A percentile compares a stretch with the other conserved stretches of the same genome.
phyloP scores from a whole-genome alignment of 2,329 filamentous ascomycete genomes.

The Samsoniella hepiali region DNA sequence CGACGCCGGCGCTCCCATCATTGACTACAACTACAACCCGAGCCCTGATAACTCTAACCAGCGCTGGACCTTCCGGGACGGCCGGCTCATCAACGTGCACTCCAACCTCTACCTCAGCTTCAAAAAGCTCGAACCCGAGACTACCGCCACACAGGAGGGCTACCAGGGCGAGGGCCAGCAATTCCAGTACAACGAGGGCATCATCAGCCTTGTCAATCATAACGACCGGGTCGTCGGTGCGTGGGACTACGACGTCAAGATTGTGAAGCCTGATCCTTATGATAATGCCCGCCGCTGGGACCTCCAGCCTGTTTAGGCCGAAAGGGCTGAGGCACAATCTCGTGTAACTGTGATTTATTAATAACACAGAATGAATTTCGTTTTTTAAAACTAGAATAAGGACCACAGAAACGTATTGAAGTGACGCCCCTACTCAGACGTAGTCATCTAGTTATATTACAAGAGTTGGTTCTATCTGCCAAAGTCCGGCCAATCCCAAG shows the following conservation, averaged over 20 bases:
- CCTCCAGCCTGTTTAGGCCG: not conserved
- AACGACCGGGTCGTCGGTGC: not conserved
- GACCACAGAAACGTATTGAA: too few relatives aligned
- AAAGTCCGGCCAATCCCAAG: not conserved
- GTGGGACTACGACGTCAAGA: not conserved
- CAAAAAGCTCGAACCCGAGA: not conserved
- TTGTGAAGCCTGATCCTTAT: not conserved
- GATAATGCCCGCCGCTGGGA: not conserved
- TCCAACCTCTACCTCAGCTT: not conserved
- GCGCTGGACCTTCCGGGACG: accelerated
- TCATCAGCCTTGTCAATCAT: not conserved
- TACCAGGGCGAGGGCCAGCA: not conserved
- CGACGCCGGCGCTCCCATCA: not conserved
- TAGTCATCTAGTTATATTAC: too few relatives aligned
- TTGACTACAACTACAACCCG: not conserved
- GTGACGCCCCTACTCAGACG: too few relatives aligned
- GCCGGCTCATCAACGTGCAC: not conserved
- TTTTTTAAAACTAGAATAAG: too few relatives aligned
- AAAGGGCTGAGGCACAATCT: not conserved
- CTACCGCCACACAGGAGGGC: not conserved
- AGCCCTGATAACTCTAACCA: not conserved
- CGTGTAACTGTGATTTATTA: too few relatives aligned
- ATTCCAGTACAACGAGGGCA: not conserved
- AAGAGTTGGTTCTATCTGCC: too few relatives aligned
- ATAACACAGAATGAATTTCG: too few relatives aligned